Base-by-base conservation (phyloP, 2,329 filamentous ascomycete species). In the Ophiosphaerella narmari region DNA sequence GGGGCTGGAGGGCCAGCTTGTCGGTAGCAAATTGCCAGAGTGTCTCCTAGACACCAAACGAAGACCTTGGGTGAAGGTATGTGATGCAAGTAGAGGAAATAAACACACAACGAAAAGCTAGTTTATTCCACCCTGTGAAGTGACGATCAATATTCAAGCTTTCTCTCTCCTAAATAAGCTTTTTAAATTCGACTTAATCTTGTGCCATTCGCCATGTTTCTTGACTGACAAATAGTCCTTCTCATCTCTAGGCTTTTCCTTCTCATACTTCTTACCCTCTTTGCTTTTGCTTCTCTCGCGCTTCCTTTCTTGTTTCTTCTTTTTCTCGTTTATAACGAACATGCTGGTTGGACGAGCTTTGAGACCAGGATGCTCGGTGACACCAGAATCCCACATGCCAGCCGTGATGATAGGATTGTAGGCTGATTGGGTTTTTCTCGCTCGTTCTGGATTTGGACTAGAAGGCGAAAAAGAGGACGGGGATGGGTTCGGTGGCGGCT, bases 311-410 rank as follows among this genome's bases (percentile, higher is more conserved):
- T 66, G 60, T 40, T 67, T 68, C 37, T 54, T 59, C 46, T 66
- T 68, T 39, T 67, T 69, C 48, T 69, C 65, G 23, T 66, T 69
- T 41, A 68, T 54, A 24, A 70, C 62, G 7, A 68, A 62, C 60
- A 72, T 60, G 54, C 70, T 71, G 1, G 68, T 71, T 2, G 68
- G 68, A 14, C 67, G 59, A 13, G 48, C 51, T 44, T 66, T 69
- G n/a, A 68, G 42, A 1, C 64, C 57, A 2, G 59, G 52, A 8
- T 62, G 62, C 7, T 71, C 66, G 0, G 55, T 51, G 7, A 71
- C 63, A 1, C 68, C 68, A 1, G 67, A 73, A 40, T 72, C 70
- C 70, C 70, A 73, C 37, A 73, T 41, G 5, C 70, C 68, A 6
- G 66, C 60, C n/a, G 70, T 72, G 1, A 61, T 65, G 13, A 71